A percentile compares a stretch with the other conserved stretches of the same genome.
Conservation (phyloP, 2,329 filamentous ascomycete genomes). For the Pyrenochaeta sp. region DNA sequence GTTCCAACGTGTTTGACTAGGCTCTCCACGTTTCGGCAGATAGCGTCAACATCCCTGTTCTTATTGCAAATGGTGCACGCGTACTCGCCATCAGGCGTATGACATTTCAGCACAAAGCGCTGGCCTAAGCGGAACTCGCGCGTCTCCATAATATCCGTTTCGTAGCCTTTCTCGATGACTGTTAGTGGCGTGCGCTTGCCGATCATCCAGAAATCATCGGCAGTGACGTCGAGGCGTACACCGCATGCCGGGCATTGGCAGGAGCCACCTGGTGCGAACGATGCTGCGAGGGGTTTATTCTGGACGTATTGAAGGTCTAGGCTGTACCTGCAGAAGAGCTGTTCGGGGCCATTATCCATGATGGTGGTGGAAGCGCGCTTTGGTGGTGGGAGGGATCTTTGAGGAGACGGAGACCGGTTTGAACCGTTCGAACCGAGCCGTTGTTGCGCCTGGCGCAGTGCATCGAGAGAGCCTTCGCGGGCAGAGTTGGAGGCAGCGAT, state of each 20-base stretch:
- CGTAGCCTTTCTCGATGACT: conserved; percentile 34
- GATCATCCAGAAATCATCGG: conserved; percentile 51
- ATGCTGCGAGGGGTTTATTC: conserved; percentile 39
- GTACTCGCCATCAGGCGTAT: conserved; percentile 47
- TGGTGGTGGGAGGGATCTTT: conserved; percentile 30
- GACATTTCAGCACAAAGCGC: conserved; percentile 50
- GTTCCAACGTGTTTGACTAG: conserved; percentile 48
- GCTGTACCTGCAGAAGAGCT: conserved; percentile 48
- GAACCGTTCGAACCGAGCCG: conserved; percentile 33
- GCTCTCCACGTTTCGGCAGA: conserved; percentile 46
- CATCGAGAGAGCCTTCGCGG: conserved; percentile 51
- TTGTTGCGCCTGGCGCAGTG: conserved; percentile 46
- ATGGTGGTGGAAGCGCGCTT: conserved; percentile 37
- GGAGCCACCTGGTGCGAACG: conserved; percentile 43
- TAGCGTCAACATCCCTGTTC: conserved; percentile 45
- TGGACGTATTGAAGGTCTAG: conserved; percentile 44
- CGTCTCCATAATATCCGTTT: conserved; percentile 46
- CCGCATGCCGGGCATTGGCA: conserved; percentile 44
- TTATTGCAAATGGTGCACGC: conserved; percentile 48
- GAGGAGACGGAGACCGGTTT: conserved; percentile 25
- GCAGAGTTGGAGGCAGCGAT: conserved; percentile 53
- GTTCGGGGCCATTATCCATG: conserved; percentile 23
- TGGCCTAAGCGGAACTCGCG: conserved; percentile 47
- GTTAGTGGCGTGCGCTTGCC: conserved; percentile 43
- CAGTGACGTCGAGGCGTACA: conserved; percentile 33